These are phyloP conservation scores for Myxozyma udenii DNA, from an alignment of 805 yeast genomes.

Conservation along the genomic window DNA sequence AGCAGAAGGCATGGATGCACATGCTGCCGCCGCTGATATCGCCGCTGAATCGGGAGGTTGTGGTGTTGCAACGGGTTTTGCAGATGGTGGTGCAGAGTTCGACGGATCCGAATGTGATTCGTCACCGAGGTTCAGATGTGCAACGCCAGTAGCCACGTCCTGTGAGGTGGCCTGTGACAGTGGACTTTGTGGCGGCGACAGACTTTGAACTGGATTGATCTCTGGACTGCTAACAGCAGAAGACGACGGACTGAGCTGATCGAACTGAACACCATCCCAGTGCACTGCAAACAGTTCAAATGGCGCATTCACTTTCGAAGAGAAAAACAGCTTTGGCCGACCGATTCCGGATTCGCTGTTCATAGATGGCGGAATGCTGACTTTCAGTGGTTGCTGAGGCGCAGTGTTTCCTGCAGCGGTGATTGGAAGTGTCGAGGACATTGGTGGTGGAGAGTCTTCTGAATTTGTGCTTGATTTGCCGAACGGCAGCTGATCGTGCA, in stretches of 20 bases:
- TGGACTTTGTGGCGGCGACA: neutral
- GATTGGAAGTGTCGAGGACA: neutral
- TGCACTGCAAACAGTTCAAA: slow-evolving; percentile 21
- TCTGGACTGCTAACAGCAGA: neutral
- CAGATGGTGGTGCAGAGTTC: neutral
- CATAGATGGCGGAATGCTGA: slow-evolving; percentile 2
- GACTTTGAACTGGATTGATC: neutral
- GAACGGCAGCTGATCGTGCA: neutral
- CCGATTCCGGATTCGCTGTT: slow-evolving; percentile 7
- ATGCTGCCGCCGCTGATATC: too few relatives aligned
- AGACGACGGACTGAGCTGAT: neutral
- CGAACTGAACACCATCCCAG: slow-evolving; percentile 12
- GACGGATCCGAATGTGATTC: neutral
- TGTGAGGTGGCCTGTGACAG: neutral
- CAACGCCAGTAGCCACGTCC: too few relatives aligned
- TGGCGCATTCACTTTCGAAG: slow-evolving; percentile 21
- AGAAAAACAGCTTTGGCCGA: slow-evolving; percentile 13
- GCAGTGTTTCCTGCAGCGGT: neutral
- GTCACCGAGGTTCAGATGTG: too few relatives aligned
- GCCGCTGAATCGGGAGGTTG: too few relatives aligned
- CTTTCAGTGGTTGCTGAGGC: neutral
- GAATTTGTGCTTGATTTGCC: neutral
- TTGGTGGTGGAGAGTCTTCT: neutral
- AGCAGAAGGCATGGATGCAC: too few relatives aligned
- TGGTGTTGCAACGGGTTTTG: neutral